Conservation (phyloP, 352 stramenopile species). For the Bremia lactucae region DNA sequence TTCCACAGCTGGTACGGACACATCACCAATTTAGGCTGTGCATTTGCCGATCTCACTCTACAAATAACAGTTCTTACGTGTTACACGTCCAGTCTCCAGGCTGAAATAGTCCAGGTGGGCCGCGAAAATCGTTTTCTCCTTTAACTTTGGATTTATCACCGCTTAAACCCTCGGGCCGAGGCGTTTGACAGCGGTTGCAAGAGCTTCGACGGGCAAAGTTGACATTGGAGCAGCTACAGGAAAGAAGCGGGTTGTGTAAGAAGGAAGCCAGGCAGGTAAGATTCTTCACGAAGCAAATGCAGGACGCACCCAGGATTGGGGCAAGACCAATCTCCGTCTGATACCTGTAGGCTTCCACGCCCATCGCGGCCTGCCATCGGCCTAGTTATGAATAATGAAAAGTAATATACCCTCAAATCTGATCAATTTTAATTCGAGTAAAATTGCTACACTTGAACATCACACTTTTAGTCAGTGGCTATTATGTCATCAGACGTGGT, state of each 20-base stretch:
- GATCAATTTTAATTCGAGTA: constrained; percentile 14
- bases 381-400: constrained; percentile 6
- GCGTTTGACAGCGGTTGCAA: constrained; percentile 76
- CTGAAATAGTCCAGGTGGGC: constrained; percentile 69
- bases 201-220: constrained; percentile 73
- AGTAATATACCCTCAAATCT: constrained; percentile 17
- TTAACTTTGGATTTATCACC: constrained; percentile 20
- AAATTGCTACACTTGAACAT: constrained; percentile 5
- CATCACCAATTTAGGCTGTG: background rate
- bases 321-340: constrained; percentile 68
- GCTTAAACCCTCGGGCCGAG: constrained; percentile 32
- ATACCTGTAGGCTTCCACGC: constrained; percentile 38
- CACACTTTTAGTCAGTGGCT: too few relatives aligned
- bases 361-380: constrained; percentile 30
- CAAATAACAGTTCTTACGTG: constrained; percentile 29
- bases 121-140: constrained; percentile 28
- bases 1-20: constrained; percentile 48
- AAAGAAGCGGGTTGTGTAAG: background rate
- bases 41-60: background rate
- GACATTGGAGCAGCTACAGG: constrained; percentile 62
- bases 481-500: constrained; percentile 7
- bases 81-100: constrained; percentile 72
- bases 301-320: constrained; percentile 57
- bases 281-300: background rate
- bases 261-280: background rate